These are phyloP conservation scores for Lichtheimia hyalospora DNA, from an alignment of 371 early-diverging fungal genomes.

Conservation along the genomic window DNA sequence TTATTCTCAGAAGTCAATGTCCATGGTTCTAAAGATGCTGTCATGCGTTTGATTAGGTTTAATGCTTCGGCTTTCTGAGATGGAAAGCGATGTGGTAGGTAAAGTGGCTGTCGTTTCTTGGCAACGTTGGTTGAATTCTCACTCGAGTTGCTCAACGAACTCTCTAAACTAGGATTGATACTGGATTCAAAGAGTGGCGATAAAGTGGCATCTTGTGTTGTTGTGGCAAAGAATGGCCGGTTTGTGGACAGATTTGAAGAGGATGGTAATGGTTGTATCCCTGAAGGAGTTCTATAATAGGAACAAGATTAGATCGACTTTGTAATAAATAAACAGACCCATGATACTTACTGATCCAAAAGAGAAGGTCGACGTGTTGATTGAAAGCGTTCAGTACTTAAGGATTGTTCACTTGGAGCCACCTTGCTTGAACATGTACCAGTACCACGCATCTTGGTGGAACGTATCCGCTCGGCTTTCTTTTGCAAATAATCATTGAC, in stretches of 20 bases:
- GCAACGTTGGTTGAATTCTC: not conserved
- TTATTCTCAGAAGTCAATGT: constrained; percentile 3
- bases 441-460: constrained; percentile 4
- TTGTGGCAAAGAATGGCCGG: not conserved
- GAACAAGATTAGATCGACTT: not conserved
- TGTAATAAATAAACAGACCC: too few relatives aligned
- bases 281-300: not conserved
- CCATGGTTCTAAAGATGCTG: constrained; percentile 12
- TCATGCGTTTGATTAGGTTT: constrained; percentile 9
- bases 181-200: constrained; percentile 4
- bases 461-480: constrained; percentile 50
- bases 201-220: not conserved
- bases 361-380: constrained; percentile 7
- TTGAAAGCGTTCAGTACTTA: not conserved
- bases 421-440: not conserved
- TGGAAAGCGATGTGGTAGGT: constrained; percentile 17
- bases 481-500: constrained; percentile 65
- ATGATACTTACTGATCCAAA: not conserved
- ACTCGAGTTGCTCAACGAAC: not conserved
- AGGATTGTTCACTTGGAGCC: not conserved
- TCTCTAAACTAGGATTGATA: constrained; percentile 1
- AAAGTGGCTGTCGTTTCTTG: constrained; percentile 13
- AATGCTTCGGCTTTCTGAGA: constrained; percentile 10
- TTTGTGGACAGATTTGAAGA: not conserved
- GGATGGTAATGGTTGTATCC: not conserved